phyloP scores from a whole-genome alignment of 306 rosid genomes.

The Fragaria ananassa region DNA sequence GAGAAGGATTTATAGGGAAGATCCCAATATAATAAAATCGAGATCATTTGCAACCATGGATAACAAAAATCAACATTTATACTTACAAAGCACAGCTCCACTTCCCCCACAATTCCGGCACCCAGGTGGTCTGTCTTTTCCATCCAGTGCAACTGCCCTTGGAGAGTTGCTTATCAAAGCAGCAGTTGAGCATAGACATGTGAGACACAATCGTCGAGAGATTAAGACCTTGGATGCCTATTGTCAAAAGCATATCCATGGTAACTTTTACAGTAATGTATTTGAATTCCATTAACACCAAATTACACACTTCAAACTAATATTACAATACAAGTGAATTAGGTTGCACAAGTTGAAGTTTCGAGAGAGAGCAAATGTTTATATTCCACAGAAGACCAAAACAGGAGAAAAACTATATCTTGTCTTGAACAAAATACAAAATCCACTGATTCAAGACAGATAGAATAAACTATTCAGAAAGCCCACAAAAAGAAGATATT shows the following conservation, averaged over 20 bases:
- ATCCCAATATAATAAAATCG: not conserved
- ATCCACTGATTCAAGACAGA: not conserved
- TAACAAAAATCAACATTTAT: not conserved
- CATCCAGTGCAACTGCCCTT: slow-evolving; percentile 52
- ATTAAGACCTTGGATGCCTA: slow-evolving; percentile 46
- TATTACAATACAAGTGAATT: not conserved
- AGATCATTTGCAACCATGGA: not conserved
- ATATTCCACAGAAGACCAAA: not conserved
- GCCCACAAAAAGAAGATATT: not conserved
- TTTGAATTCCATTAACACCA: not conserved
- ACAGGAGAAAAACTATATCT: not conserved
- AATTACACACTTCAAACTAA: not conserved
- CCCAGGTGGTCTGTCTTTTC: slow-evolving; percentile 56
- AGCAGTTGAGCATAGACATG: slow-evolving; percentile 61
- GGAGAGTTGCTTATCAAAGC: slow-evolving; percentile 39
- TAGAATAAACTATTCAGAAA: not conserved
- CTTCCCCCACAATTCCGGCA: slow-evolving; percentile 90
- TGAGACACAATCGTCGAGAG: slow-evolving; percentile 68
- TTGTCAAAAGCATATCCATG: not conserved
- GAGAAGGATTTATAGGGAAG: not conserved
- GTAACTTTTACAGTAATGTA: not conserved
- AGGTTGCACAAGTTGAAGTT: not conserved
- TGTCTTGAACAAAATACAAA: not conserved
- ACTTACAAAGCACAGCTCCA: slow-evolving; percentile 84
- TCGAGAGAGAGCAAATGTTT: not conserved